These are phyloP conservation scores for Penicillium sp. DNA, from an alignment of 2,329 filamentous ascomycete species.

Conservation along the genomic window DNA sequence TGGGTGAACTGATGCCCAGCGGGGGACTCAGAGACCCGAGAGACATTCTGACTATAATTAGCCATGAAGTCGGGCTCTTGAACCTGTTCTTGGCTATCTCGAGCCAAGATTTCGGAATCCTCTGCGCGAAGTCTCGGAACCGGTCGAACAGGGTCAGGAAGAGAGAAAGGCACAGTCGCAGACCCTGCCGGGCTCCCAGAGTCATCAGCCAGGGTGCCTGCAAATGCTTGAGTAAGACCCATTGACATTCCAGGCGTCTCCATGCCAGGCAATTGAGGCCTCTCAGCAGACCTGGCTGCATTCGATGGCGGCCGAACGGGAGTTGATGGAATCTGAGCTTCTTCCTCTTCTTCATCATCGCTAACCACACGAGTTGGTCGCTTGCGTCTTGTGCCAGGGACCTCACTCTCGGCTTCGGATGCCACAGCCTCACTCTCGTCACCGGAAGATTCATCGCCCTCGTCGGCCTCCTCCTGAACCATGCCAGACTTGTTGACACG, in stretches of 20 bases:
- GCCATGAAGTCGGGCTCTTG: constrained; percentile 43
- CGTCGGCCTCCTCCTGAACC: constrained; percentile 34
- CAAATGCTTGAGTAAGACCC: constrained; percentile 83
- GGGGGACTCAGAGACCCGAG: constrained; percentile 35
- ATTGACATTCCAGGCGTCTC: constrained; percentile 50
- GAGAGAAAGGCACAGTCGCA: constrained; percentile 40
- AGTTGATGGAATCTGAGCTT: constrained; percentile 31
- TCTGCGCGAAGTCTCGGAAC: constrained; percentile 55
- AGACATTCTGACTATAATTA: constrained; percentile 31
- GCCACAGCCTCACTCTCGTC: constrained; percentile 19
- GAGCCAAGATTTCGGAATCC: constrained; percentile 56
- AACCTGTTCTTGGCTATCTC: constrained; percentile 51
- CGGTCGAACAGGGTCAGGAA: constrained; percentile 53
- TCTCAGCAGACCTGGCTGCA: constrained; percentile 30
- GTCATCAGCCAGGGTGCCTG: constrained; percentile 72
- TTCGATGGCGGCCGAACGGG: constrained; percentile 29
- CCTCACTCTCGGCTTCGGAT: constrained; percentile 42
- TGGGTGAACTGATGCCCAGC: constrained; percentile 50
- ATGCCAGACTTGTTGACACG: constrained; percentile 16
- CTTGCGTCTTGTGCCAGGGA: constrained; percentile 48
- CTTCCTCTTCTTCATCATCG: constrained; percentile 58
- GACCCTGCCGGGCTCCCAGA: constrained; percentile 46
- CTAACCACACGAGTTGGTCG: constrained; percentile 55
- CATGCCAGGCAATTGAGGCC: constrained; percentile 61
- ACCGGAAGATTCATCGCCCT: constrained; percentile 40